Evolutionary conservation across 1,284 basidiomycete genomes (phyloP), one percentile per base, ranked within the genome.

Genomic region (Ganoderma leucocontextum): DNA sequence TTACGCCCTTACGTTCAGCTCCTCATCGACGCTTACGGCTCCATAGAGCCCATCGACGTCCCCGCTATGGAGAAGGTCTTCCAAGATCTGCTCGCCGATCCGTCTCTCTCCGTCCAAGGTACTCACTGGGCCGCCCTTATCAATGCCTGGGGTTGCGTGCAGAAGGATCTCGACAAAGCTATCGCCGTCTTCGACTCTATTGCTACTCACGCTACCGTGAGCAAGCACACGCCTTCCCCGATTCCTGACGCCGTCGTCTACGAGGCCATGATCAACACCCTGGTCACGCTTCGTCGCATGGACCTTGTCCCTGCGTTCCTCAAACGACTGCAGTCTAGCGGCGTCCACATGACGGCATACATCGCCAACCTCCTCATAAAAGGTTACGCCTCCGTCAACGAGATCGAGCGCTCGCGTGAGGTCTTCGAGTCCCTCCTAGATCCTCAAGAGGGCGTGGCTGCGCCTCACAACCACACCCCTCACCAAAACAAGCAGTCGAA

Each of bases 101-200:
- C 71, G 0, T 75, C 77, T 0, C 86, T 96, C 35, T 70, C 82
- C 6, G 86, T 97, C 15, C 91, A 94, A 72, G 94, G 95, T 33
- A 91, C 89, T 4, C 97, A 99, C 81, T 98, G 95, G 88, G 95
- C 96, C 0, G 89, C 95, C 0, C 83, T 99, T 63, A 97, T 99
- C 84, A 94, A 95, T 72, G 94, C 95, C 0, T 93, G 94, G 73
- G 98, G 98, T 0, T 92, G 93, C 74, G 90, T 93, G 58, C 83
- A 86, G 60, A 92, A 92, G 77, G 88, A 99, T 78, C 83, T 97
- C 42, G 86, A 92, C 72, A 89, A 89, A 70, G 95, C 97, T 0
- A 83, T 95, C 42, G 80, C 85, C 7, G 82, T 93, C 25, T 99
- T 99, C 78, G 88, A 97, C 60, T 89, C 91, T 10, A 94, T 98